Conservation (phyloP, 768 basidiomycete genomes). For the Mycena indigotica region DNA sequence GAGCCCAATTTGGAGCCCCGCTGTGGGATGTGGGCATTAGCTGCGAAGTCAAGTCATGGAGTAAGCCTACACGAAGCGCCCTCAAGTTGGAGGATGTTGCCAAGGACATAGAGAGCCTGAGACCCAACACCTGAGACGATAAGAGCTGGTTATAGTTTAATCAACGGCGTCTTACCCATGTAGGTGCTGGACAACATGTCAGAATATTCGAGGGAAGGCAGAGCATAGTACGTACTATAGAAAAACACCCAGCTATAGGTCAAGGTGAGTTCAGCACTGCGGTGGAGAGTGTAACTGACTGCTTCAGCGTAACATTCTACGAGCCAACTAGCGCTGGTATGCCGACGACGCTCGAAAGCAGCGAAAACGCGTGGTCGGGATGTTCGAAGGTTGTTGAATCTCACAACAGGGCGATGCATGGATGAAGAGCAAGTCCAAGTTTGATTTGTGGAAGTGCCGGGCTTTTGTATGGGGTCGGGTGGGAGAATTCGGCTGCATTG, state of each 20-base stretch:
- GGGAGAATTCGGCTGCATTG: not conserved
- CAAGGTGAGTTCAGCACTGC: not conserved
- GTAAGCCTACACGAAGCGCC: slow-evolving; percentile 37
- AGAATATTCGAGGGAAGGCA: not conserved
- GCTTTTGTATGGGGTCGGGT: not conserved
- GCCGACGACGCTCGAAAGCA: slow-evolving; percentile 37
- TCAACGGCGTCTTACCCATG: not conserved
- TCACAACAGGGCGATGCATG: slow-evolving; percentile 10
- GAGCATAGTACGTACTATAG: slow-evolving; percentile 33
- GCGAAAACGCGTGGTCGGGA: slow-evolving; percentile 29
- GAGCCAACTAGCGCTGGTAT: slow-evolving; percentile 34
- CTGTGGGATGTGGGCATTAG: slow-evolving; percentile 21
- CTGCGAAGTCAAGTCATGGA: slow-evolving; percentile 1
- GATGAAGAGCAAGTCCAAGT: not conserved
- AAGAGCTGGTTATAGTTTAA: not conserved
- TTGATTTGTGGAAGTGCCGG: not conserved
- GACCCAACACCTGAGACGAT: slow-evolving; percentile 37
- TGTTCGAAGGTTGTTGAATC: slow-evolving; percentile 31
- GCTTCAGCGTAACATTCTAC: slow-evolving; percentile 43
- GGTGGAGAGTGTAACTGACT: slow-evolving; percentile 23
- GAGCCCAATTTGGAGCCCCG: slow-evolving; percentile 39
- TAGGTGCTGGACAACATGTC: slow-evolving; percentile 1
- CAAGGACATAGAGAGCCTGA: slow-evolving; percentile 38
- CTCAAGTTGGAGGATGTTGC: slow-evolving; percentile 26
- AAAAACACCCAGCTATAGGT: slow-evolving; percentile 24